Evolutionary conservation across 768 basidiomycete species (phyloP).

Genomic region (Kwoniella sp.): DNA sequence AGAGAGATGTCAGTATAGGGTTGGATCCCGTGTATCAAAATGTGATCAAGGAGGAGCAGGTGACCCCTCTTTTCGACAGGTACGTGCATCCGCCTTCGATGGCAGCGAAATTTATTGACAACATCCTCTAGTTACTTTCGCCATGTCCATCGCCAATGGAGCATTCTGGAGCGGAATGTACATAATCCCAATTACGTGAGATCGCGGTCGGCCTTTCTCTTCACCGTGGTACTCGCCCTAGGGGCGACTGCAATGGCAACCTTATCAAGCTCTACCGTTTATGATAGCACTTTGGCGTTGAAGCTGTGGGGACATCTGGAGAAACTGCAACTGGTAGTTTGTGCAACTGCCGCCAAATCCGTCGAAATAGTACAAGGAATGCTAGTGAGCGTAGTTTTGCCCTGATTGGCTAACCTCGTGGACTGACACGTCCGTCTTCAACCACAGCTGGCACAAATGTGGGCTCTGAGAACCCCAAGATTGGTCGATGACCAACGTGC

Average conservation of each 20-base stretch:
- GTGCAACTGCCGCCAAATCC: slow-evolving; percentile 21
- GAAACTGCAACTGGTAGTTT: slow-evolving; percentile 20
- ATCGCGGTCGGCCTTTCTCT: slow-evolving; percentile 20
- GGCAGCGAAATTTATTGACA: not conserved
- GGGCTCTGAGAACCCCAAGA: slow-evolving; percentile 14
- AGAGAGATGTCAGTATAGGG: slow-evolving; percentile 18
- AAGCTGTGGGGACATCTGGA: slow-evolving; percentile 13
- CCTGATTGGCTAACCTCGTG: not conserved
- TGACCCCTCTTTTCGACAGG: slow-evolving; percentile 6
- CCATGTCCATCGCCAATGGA: slow-evolving; percentile 13
- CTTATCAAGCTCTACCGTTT: not conserved
- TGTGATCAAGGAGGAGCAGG: slow-evolving; percentile 18
- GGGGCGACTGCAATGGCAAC: slow-evolving; percentile 16
- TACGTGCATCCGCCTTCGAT: not conserved
- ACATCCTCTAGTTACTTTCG: slow-evolving; percentile 5
- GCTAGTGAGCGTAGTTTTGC: slow-evolving; percentile 4
- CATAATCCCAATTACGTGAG: slow-evolving; percentile 11
- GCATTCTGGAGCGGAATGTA: not conserved
- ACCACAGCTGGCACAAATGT: slow-evolving; percentile 14
- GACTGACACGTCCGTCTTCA: not conserved
- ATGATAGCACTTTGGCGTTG: slow-evolving; percentile 3
- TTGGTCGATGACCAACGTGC: slow-evolving; percentile 21
- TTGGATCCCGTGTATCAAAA: slow-evolving; percentile 16
- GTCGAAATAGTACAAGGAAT: slow-evolving; percentile 19
- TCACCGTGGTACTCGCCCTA: slow-evolving; percentile 16